Evolutionary conservation across 805 yeast genomes (phyloP).

Genomic region (Kodamaea kaohsiungensis): DNA sequence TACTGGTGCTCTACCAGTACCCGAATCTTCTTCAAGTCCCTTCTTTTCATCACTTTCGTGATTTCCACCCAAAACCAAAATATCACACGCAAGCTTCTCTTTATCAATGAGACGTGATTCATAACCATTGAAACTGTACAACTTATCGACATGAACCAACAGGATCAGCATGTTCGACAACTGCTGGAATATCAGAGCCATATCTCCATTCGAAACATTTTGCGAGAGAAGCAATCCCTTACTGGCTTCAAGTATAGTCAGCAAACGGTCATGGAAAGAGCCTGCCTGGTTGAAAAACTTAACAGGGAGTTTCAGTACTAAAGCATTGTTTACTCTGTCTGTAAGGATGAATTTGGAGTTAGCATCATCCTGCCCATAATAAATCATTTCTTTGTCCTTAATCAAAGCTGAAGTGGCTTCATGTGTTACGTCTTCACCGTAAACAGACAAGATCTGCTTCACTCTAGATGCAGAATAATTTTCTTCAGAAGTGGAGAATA

Average conservation of each 20-base stretch:
- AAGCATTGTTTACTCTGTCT: constrained; percentile 48
- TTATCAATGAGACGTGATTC: constrained; percentile 76
- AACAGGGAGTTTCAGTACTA: constrained; percentile 37
- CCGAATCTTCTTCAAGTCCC: background rate
- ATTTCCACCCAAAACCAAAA: constrained; percentile 38
- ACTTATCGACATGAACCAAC: constrained; percentile 48
- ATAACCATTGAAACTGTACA: constrained; percentile 59
- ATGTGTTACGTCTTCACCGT: constrained; percentile 48
- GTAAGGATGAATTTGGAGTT: constrained; percentile 55
- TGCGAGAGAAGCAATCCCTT: constrained; percentile 59
- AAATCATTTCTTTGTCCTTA: constrained; percentile 56
- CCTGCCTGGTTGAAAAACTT: constrained; percentile 48
- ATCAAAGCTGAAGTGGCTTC: constrained; percentile 54
- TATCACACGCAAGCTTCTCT: constrained; percentile 64
- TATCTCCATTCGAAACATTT: constrained; percentile 60
- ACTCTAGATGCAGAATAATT: constrained; percentile 50
- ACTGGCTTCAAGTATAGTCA: constrained; percentile 39
- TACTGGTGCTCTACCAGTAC: constrained; percentile 35
- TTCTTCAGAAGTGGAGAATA: constrained; percentile 55
- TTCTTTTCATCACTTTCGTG: background rate
- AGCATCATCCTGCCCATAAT: constrained; percentile 37
- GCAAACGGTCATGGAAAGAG: constrained; percentile 44
- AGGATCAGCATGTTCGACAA: constrained; percentile 31
- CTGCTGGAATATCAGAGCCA: constrained; percentile 61
- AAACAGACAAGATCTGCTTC: constrained; percentile 43